Percentiles rank a stretch among this genome's conserved stretches.
Evolutionary conservation across 148 eudicot genomes (phyloP).

Genomic region (Amaranthus palmeri): DNA sequence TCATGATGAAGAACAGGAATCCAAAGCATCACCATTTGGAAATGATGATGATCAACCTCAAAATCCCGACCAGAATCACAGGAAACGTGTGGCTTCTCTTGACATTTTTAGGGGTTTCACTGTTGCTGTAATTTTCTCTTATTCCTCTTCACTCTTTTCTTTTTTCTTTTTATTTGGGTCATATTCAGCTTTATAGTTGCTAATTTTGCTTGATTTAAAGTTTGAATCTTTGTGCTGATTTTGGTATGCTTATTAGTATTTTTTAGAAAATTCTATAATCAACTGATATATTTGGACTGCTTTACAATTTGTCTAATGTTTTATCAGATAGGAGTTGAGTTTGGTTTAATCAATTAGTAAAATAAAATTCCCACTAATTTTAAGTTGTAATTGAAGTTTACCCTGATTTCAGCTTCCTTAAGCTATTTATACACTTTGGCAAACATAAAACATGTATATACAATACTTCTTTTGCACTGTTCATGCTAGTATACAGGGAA

Average conservation of each 20-base stretch:
- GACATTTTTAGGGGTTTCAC: constrained; percentile 95
- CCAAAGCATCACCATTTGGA: background rate
- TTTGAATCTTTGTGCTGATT: background rate
- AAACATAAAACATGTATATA: no score
- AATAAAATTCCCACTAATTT: no score
- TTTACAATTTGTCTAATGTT: background rate
- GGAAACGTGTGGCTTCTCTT: constrained; percentile 50
- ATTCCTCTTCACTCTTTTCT: background rate
- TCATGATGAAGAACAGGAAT: constrained; percentile 5
- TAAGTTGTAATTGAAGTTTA: no score
- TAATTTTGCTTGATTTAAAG: background rate
- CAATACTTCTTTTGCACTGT: no score
- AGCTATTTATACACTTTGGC: no score
- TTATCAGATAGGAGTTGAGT: background rate
- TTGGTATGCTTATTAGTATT: background rate
- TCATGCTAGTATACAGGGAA: no score
- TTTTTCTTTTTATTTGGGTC: background rate
- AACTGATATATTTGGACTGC: background rate
- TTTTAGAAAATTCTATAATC: background rate
- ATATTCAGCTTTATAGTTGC: background rate
- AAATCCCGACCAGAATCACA: constrained; percentile 6
- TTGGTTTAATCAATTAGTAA: no score
- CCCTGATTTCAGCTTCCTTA: no score
- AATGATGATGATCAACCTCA: background rate
- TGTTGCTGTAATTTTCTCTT: constrained; percentile 43